phyloP scores from a whole-genome alignment of 345 rosid species.

The Stellera chamaejasme region DNA sequence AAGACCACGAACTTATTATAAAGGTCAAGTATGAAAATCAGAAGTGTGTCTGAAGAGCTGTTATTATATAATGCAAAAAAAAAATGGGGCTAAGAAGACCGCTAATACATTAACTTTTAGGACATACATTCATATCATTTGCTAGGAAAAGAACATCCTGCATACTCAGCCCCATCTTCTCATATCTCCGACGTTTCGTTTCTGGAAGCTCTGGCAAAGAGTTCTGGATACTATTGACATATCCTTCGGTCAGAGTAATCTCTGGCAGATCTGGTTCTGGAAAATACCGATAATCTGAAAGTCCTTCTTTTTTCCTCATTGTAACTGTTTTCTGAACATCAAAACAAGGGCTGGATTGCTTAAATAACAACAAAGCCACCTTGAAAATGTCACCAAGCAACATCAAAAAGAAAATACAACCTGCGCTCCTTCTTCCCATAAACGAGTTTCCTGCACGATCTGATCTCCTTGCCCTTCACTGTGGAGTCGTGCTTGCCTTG shows the following conservation, averaged over 20 bases:
- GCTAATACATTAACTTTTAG: not conserved
- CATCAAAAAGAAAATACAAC: constrained; percentile 23
- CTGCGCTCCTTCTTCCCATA: constrained; percentile 96
- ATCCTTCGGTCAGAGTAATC: constrained; percentile 63
- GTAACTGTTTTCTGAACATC: constrained; percentile 69
- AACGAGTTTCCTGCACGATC: constrained; percentile 89
- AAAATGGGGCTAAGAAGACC: not conserved
- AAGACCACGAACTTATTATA: no score
- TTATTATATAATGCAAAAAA: not conserved
- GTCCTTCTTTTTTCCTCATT: constrained; percentile 97
- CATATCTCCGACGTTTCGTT: constrained; percentile 73
- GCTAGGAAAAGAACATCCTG: constrained; percentile 96
- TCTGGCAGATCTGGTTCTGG: constrained; percentile 97
- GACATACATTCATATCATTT: constrained; percentile 64
- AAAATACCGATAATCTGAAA: constrained; percentile 87
- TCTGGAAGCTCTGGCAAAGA: constrained; percentile 93
- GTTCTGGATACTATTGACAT: constrained; percentile 41
- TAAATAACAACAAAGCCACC: constrained; percentile 11
- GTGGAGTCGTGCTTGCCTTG: constrained; percentile 64
- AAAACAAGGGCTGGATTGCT: constrained; percentile 5
- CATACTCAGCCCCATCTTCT: constrained; percentile 81
- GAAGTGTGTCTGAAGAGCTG: not conserved
- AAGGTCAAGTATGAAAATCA: no score
- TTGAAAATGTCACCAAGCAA: constrained; percentile 5
- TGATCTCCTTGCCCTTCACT: constrained; percentile 59